Evolutionary conservation across 129 eudicot species (phyloP), one percentile per base, ranked within the genome.

Genomic region (Escallonia herrerae): DNA sequence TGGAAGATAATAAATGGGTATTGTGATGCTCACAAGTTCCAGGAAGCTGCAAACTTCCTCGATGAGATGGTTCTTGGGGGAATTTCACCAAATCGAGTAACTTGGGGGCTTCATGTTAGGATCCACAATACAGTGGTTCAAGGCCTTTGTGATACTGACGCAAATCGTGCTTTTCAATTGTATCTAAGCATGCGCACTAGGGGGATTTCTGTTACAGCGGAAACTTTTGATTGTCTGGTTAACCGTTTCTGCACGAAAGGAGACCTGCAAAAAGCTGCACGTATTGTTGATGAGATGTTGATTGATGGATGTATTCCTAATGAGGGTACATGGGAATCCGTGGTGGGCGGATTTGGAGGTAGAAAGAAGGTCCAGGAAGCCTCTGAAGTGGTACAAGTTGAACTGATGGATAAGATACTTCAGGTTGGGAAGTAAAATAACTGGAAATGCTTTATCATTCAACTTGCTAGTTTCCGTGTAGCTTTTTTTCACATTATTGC

Each of bases 21-120:
- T 74, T 87, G 85, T 72, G 87, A 82, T 15, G 54, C 12, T 53
- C 15, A 44, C 6, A 89, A 74, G 69, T 89, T 77, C 60, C 84
- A 76, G 12, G 87, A 86, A 79, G 96, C 96, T 42, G 95, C 95
- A 38, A 88, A 94, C 66, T 86, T 81, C 67, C 95, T 94, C 56
- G 99, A 94, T 49, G 95, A 87, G 68, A 87, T 90, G 97, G 75
- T 82, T 45, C 85, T 87, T 65, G 82, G 67, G 4, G 86, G 95
- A 12, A 70, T 87, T 62, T 68, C 85, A 10, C 87, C 90, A 8
- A 87, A 78, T 65, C 59, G 91, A n/a, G 56, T 90, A 47, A 90
- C 97, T 40, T 86, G 97, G 91, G 69, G 83, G 53, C 77, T 80
- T 67, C 95, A 84, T 72, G 81, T 90, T 53, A 85, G 69, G 68